Base-by-base conservation (phyloP, 1,284 basidiomycete species). In the Papiliotrema laurentii region DNA sequence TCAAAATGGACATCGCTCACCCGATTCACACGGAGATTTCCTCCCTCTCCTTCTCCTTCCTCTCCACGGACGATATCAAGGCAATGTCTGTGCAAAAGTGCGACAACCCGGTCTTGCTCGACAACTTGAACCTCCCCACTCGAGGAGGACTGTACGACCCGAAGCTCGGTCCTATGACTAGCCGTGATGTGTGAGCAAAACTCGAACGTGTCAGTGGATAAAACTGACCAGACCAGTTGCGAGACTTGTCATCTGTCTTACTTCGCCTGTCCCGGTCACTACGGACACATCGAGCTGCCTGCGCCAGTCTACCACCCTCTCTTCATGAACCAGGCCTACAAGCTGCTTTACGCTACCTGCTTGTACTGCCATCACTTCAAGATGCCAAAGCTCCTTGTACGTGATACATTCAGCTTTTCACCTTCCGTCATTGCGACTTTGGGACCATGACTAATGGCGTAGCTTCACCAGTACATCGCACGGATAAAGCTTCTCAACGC, bases 201-300 rank as follows among this genome's bases (percentile, higher is more conserved):
- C 19, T 21, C 16, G 3, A 40, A 34, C 30, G 28, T 27, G 19
- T 28, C 33, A 26, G 19, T 31, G 36, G 42, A 2, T 19, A 34
- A 38, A 49, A 42, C 16, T 14, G 18, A 22, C 44, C 7, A 33
- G 4, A n/a, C 16, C 68, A 97, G 93, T 55, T 99, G 96, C 74
- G 78, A 87, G 59, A 97, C 96, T 73, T 99, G 96, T 72, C 84
- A 82, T 49, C 81, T 94, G 59, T 88, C 84, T 43, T 92, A 89
- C 65, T 97, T 86, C 74, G 85, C 86, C 54, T 99, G 96, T 72
- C 94, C 96, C 0, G 96, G 96, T 6, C 96, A 99, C 75, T 98
- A 89, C 77, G 96, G 96, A n/a, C 96, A 98, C 75, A 94, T 99
- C 59, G 92, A 97, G 62, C 83, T 99, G 5, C 91, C 96, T 10